Evolutionary conservation across 768 basidiomycete genomes (phyloP), one percentile per base, ranked within the genome.

Genomic region (Termitomyces sp.): DNA sequence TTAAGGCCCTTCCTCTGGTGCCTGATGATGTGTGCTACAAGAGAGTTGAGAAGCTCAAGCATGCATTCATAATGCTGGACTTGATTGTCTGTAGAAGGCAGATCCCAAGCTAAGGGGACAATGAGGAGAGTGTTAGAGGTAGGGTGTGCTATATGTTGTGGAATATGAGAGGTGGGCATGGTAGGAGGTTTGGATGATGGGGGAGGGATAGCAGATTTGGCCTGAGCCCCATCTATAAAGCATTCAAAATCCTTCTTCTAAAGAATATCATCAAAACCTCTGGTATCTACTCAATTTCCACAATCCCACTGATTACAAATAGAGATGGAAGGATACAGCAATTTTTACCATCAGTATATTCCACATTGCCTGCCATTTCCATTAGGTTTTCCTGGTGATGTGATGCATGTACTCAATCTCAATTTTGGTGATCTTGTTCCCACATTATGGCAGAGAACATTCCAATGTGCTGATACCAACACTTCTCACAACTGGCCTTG

Each of bases 381-480:
- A 33, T 30, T 27, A 9, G 40, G 39, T 0, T 53, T 53, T 32
- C 52, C 39, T 22, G 40, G 39, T 27, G 52, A 53, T 24, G 9
- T 13, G 5, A 53, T 53, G 52, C 52, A 53, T 33, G 40, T 43
- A 0, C 24, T 24, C 14, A 53, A 5, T 20, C 40, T 53, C 18
- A 43, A 53, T 53, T 6, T 32, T n/a, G 40, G 40, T 30, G 52
- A 53, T 12, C 27, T 53, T 2, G 26, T 53, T 13, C 39, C 34
- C 4, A 1, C 46, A 24, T 32, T 74, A 1, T 76, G 74, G 74
- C 66, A 68, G 0, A 72, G 72, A 0, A 54, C 54, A 16, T 59
- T 69, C 13, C 59, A 68, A 53, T 65, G 56, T 42, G 62, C 63
- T 45, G 20, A 62, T 1, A 63, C 62, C 0, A 67, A 71, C 43